Evolutionary conservation across 495 filamentous ascomycete species (phyloP).

Genomic region (Talaromyces thailandensis): DNA sequence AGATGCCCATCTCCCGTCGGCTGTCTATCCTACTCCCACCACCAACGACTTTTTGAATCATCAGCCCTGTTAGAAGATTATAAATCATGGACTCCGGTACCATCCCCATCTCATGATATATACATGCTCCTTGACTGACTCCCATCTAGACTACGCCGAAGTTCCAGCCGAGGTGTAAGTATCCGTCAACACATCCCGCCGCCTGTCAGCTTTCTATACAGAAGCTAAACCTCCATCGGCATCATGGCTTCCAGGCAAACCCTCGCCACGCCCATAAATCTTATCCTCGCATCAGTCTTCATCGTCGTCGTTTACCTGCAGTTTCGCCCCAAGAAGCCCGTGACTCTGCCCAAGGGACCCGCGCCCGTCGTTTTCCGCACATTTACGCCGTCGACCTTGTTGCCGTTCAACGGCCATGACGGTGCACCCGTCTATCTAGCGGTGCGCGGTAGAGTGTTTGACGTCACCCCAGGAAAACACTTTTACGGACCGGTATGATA

Average conservation of each 20-base stretch:
- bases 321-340: conserved; percentile 49
- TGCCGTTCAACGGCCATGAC: conserved; percentile 78
- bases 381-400: conserved; percentile 78
- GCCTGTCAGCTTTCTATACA: conserved; percentile 11
- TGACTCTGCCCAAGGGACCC: conserved; percentile 57
- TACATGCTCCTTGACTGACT: not conserved
- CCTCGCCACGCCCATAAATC: conserved; percentile 70
- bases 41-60: not conserved
- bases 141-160: not conserved
- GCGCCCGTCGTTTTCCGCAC: conserved; percentile 77
- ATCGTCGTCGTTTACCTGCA: conserved; percentile 61
- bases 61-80: not conserved
- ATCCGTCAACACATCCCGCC: not conserved
- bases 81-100: conserved; percentile 6
- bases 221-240: conserved; percentile 14
- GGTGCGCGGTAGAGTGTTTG: conserved; percentile 78
- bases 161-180: conserved; percentile 24
- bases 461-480: conserved; percentile 73
- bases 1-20: not conserved
- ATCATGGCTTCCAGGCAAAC: conserved; percentile 32
- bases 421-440: conserved; percentile 72
- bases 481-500: conserved; percentile 76
- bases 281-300: conserved; percentile 62
- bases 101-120: not conserved
- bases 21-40: not conserved